Evolutionary conservation across 2,329 filamentous ascomycete genomes (phyloP).

Genomic region (Didymellaceae sp.): DNA sequence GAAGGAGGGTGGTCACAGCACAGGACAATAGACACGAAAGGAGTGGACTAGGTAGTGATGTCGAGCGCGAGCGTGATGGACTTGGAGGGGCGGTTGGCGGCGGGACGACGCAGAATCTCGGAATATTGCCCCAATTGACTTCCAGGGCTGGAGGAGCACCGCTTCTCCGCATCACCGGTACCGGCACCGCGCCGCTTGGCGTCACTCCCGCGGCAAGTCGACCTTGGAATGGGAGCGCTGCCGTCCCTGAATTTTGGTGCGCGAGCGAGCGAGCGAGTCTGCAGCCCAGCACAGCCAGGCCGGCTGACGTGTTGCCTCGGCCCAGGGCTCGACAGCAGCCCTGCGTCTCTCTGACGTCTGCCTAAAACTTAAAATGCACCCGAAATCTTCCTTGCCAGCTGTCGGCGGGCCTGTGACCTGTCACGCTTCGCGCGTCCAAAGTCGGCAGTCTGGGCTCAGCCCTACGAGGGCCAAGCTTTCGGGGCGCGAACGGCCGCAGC

Average conservation of each 20-base stretch:
- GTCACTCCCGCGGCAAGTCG: constrained; percentile 3
- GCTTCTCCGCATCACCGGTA: constrained; percentile 4
- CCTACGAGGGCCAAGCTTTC: constrained; percentile 6
- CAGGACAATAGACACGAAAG: constrained; percentile 4
- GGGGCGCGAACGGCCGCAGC: constrained; percentile 13
- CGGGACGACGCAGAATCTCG: neutral
- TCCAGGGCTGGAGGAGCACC: neutral
- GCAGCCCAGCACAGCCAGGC: neutral
- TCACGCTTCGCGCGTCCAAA: constrained; percentile 3
- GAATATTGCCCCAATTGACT: constrained; percentile 3
- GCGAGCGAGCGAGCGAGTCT: neutral
- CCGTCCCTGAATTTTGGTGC: too few species aligned
- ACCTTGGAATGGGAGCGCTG: too few species aligned
- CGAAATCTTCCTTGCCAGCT: constrained; percentile 9
- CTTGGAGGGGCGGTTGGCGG: constrained; percentile 5
- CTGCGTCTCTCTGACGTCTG: constrained; percentile 9
- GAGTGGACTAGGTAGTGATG: constrained; percentile 1
- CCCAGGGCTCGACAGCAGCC: neutral
- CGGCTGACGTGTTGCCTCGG: constrained; percentile 10
- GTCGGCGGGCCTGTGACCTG: neutral
- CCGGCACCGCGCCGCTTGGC: constrained; percentile 1
- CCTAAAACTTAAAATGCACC: constrained; percentile 7
- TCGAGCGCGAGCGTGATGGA: constrained; percentile 1
- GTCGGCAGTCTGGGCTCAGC: constrained; percentile 3
- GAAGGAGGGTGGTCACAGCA: neutral